Evolutionary conservation across 495 filamentous ascomycete species (phyloP).

Genomic region (Lasiosphaeriaceae sp.): DNA sequence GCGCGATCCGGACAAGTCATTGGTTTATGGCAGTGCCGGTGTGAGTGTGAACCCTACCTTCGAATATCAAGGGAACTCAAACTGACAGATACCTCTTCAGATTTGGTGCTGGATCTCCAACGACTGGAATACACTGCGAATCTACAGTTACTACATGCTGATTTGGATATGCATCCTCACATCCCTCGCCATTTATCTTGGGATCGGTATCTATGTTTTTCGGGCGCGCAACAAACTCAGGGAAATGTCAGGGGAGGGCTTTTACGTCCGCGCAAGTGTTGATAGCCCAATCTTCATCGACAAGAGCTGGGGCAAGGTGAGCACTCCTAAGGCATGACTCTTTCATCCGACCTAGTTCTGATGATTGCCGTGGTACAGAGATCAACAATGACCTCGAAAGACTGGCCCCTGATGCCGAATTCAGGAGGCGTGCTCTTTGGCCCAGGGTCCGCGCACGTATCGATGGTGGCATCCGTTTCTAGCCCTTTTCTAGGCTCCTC

Average conservation of each 20-base stretch:
- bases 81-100: conserved; percentile 16
- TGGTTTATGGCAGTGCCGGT: conserved; percentile 66
- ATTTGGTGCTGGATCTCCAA: conserved; percentile 77
- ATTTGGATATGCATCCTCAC: conserved; percentile 67
- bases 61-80: not conserved
- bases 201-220: conserved; percentile 62
- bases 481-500: not conserved
- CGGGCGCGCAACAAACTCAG: conserved; percentile 43
- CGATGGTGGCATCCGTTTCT: not conserved
- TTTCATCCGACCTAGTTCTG: not conserved
- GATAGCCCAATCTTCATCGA: conserved; percentile 19
- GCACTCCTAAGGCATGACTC: not conserved
- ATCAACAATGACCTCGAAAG: not conserved
- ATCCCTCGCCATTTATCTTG: conserved; percentile 63
- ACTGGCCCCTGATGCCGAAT: conserved; percentile 10
- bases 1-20: conserved; percentile 34
- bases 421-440: not conserved
- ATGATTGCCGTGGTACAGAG: not conserved
- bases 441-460: not conserved
- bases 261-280: not conserved
- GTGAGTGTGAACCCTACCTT: conserved; percentile 15
- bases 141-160: conserved; percentile 70
- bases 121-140: conserved; percentile 62
- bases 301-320: not conserved
- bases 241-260: not conserved